phyloP scores from a whole-genome alignment of 2,329 filamentous ascomycete genomes.

The Pestalotiopsis sp. region DNA sequence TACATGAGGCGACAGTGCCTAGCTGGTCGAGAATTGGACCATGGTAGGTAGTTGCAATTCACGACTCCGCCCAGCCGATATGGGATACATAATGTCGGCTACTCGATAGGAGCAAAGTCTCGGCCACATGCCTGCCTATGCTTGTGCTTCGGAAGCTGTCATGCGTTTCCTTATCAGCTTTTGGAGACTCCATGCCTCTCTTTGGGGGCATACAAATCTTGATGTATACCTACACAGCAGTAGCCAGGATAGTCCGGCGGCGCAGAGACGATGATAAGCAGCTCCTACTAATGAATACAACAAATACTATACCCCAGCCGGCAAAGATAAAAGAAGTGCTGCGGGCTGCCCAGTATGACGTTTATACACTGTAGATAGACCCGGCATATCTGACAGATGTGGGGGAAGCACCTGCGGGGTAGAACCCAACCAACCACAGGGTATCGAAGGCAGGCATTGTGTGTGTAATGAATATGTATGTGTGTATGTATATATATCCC shows the following conservation, averaged over 20 bases:
- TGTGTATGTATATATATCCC: background rate
- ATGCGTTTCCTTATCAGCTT: background rate
- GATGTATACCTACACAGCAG: background rate
- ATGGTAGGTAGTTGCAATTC: too few species aligned
- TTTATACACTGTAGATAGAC: background rate
- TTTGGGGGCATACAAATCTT: background rate
- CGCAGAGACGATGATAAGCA: background rate
- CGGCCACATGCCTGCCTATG: background rate
- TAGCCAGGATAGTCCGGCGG: background rate
- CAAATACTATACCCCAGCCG: background rate
- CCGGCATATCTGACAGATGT: background rate
- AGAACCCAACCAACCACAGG: background rate
- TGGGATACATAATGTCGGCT: background rate
- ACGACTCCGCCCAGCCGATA: background rate
- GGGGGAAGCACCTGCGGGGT: background rate
- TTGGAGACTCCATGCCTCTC: background rate
- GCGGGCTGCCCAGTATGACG: background rate
- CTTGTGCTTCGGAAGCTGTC: background rate
- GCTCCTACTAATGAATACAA: background rate
- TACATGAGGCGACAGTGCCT: too few species aligned
- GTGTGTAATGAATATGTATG: background rate
- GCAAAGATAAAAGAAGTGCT: background rate
- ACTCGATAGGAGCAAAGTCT: background rate
- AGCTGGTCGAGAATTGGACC: too few species aligned
- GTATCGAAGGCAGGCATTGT: too few species aligned